Evolutionary conservation across 352 stramenopile genomes (phyloP), one percentile per base, ranked within the genome.

Genomic region (Phytophthora foliorum): DNA sequence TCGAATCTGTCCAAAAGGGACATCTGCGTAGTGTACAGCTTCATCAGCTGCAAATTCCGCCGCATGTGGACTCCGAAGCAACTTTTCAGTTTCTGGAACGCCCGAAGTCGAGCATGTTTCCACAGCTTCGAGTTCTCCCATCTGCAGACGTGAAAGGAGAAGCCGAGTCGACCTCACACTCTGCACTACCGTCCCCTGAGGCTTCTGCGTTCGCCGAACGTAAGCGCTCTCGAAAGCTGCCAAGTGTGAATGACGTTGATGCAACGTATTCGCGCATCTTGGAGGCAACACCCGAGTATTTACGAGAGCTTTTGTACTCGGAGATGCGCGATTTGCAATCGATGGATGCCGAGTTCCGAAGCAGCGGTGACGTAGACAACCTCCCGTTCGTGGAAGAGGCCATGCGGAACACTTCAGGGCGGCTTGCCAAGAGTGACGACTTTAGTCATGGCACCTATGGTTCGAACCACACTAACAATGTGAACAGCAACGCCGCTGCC

Each of bases 1-100:
- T 95, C 57, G 88, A 95, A 55, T 89, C 85, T 19, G 84, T 94
- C 46, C 86, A 95, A 68, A 95, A 94, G 65, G 84, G 74, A 1
- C 86, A 95, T 27, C 44, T 95, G 45, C 84, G 86, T 39, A 94
- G 85, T 65, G 86, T 93, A 11, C 74, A 81, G 17, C 63, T 95
- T 34, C 73, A 92, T 45, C 72, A 82, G 50, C 63, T 91, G 22
- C 74, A 82, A 29, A 65, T 91, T 0, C 82, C 86, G 7, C 88
- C 88, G 21, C 80, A 75, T 29, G 75, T 92, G n/a, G 75, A 79
- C 16, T 71, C 77, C 1, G 38, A 74, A 24, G 82, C 79, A 41
- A 83, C 77, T 41, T 95, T 95, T 62, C 85, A 91, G 59, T 92
- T 93, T 19, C 63, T 95, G 13, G 80, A 93, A 67, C 86, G 88